Evolutionary conservation across 345 rosid species (phyloP).

Genomic region (Angophora floribunda): DNA sequence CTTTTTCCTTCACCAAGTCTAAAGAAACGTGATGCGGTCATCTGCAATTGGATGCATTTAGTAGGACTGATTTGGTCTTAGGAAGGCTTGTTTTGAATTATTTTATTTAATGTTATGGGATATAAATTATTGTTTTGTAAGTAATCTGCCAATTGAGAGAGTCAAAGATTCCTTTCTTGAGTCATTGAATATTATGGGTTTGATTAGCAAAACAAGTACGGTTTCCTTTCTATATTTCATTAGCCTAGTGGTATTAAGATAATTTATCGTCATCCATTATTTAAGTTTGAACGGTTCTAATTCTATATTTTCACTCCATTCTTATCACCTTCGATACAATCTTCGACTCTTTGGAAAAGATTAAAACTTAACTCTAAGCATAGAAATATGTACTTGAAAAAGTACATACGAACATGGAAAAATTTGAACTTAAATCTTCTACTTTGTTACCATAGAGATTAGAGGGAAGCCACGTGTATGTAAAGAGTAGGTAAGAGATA

Average conservation of each 20-base stretch:
- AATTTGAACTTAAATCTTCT: accelerated
- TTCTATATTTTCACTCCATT: background rate
- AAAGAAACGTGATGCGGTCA: background rate
- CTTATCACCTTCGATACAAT: background rate
- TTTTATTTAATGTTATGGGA: background rate
- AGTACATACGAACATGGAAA: background rate
- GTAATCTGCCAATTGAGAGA: background rate
- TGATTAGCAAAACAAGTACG: background rate
- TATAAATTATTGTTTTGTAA: background rate
- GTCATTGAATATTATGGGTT: background rate
- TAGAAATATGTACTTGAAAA: background rate
- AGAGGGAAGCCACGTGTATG: background rate
- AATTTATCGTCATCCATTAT: background rate
- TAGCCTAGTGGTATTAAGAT: background rate
- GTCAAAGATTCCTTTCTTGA: background rate
- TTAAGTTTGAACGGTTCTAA: background rate
- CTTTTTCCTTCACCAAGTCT: background rate
- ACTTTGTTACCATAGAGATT: background rate
- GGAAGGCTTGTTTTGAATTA: background rate
- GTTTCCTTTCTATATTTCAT: background rate
- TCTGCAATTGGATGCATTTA: background rate
- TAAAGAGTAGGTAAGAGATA: background rate
- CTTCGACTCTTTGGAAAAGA: background rate
- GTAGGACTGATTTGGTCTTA: background rate
- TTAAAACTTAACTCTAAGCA: background rate